Base-by-base conservation (phyloP, 176 grass and related monocot species). In the Hyparrhenia diplandra region DNA sequence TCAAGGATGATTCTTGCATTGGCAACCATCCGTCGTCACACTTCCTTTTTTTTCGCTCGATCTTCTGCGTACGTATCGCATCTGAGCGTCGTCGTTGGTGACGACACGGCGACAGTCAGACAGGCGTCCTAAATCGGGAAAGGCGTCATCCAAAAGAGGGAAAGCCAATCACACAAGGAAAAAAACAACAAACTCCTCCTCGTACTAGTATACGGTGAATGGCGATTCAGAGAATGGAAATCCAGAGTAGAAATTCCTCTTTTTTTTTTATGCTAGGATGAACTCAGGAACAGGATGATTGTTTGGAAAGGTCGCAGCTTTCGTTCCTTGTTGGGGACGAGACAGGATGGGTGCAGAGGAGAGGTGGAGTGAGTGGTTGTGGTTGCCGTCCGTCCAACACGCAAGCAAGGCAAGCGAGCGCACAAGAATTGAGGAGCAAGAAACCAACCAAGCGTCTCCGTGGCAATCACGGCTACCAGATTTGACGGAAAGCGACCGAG, bases 351-450 rank as follows among this genome's bases (percentile, higher is more conserved):
- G 25, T 14, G 61, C 1, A 9, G 28, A 66, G 51, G 13, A 61
- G 51, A n/a, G n/a, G n/a, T n/a, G n/a, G n/a, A n/a, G n/a, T n/a
- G 81, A 83, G 54, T 47, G 55, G 55, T 24, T 25, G 55, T 25
- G 41, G 81, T 83, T 52, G 80, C 80, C 80, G 69, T 73, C 57
- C 14, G 67, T 34, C 31, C 61, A 52, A 20, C 71, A 72, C 57
- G 58, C 68, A 72, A 25, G 24, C 24, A 14, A 39, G 36, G 4
- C 20, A 51, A 18, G 3, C 9, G 54, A 49, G 13, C 7, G 35
- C 20, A 13, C 11, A 0, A 47, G 70, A 5, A 55, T 78, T 85
- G 68, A 47, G 25, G 30, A 5, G 67, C 41, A 78, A 85, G 84
- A 74, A 86, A 86, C 74, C 49, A 10, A 14, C 0, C 2, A n/a